Evolutionary conservation across 805 yeast species (phyloP).

Genomic region (Cyberlindnera galapagoensis): DNA sequence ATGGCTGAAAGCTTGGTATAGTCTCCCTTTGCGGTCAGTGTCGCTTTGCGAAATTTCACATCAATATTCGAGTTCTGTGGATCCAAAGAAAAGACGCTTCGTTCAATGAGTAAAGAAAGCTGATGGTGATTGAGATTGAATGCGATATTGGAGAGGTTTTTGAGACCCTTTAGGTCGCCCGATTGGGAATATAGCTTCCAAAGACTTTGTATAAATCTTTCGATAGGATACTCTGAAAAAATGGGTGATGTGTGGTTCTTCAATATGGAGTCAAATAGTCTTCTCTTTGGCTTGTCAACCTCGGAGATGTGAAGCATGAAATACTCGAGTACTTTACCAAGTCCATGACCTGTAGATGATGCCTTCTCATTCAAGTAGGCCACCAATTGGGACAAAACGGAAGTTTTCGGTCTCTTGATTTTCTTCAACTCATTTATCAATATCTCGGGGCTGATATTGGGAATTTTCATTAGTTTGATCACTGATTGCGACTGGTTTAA

Average conservation of each 20-base stretch:
- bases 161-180: constrained; percentile 32
- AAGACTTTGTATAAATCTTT: constrained; percentile 13
- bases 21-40: constrained; percentile 21
- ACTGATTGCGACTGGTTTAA: constrained; percentile 3
- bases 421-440: constrained; percentile 10
- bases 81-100: constrained; percentile 15
- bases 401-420: constrained; percentile 14
- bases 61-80: constrained; percentile 17
- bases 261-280: constrained; percentile 4
- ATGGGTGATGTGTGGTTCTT: not conserved
- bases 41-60: constrained; percentile 29
- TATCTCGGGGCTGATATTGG: constrained; percentile 11
- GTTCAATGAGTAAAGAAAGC: constrained; percentile 22
- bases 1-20: not conserved
- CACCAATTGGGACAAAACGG: too few relatives aligned
- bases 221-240: constrained; percentile 9
- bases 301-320: constrained; percentile 5
- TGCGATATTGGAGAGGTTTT: constrained; percentile 40
- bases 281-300: constrained; percentile 1
- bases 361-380: constrained; percentile 4
- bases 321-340: constrained; percentile 3
- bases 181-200: constrained; percentile 15
- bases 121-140: constrained; percentile 30
- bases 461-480: constrained; percentile 10
- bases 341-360: not conserved